Evolutionary conservation across 768 basidiomycete species (phyloP), one percentile per base, ranked within the genome.

Genomic region (Lactifluus piperatus): DNA sequence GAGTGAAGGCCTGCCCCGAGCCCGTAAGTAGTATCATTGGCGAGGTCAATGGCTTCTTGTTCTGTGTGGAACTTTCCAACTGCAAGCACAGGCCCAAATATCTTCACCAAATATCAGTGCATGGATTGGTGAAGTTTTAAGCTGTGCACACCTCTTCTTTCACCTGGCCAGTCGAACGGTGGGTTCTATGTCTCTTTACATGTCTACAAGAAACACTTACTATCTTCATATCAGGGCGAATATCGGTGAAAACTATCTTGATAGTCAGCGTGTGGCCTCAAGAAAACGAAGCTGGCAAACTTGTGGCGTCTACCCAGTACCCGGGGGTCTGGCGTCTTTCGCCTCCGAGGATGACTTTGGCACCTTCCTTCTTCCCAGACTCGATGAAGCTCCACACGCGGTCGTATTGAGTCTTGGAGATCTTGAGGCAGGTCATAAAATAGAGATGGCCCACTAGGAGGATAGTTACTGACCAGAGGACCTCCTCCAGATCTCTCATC

Each of bases 1-100:
- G 84, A 94, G 73, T 94, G 92, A 51, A 97, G 76, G 9, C 90
- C 95, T 14, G 94, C 92, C 9, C 91, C 94, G 36, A 98, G 80
- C 36, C 95, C 95, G 71, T 95, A 97, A 50, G 76, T 81, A 6
- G 93, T 91, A 68, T 88, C 82, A 72, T 97, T 97, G 34, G 94
- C 94, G 16, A 92, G 72, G 43, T 75, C 68, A 64, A 97, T 83
- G 4, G 84, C 93, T 69, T 97, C 91, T 58, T 88, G 86, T 71
- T 97, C 94, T 7, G 87, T 86, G 64, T 80, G 82, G 75, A 97
- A 97, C 64, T 77, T 82, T 44, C 85, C 86, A 44, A 97, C 81
- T 26, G 83, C 79, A 41, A 94, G 80, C 3, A 98, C 94, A 27
- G 95, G 95, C 9, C 95, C 95, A 70, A 98, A 98, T 65, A 97